Base-by-base conservation (phyloP, 345 rosid species). In the Eucalyptus cloeziana region DNA sequence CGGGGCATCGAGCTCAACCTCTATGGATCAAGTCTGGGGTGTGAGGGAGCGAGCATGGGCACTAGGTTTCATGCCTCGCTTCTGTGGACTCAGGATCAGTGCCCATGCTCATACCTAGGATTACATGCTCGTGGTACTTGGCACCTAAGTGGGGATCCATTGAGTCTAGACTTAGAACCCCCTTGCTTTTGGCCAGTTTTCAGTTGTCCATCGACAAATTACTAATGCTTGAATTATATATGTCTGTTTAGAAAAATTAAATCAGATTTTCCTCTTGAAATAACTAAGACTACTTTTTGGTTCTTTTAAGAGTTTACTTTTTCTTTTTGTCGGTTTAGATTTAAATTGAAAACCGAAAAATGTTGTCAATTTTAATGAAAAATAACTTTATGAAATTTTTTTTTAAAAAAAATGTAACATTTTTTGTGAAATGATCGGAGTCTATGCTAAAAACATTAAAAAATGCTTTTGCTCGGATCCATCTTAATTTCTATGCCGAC, bases 191-290 rank as follows among this genome's bases (percentile, higher is more conserved):
- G 25, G 25, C 4, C 1, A 8, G 4, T 52, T 52, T 52, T 21
- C 2, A 2, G 1, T 2, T 56, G 1, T 25, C 30, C 13, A 56
- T 56, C 0, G 0, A 1, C 12, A 56, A 56, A 30, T 24, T 56
- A 56, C 13, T 56, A 24, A 25, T 0, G 6, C 30, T 24, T 1
- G 1, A 56, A 56, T 22, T 22, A 56, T 56, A 56, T 56, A 56
- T 56, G 62, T 56, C 1, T 11, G 0, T 5, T 24, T 56, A 56
- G 6, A 25, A 25, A 56, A 56, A 24, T 24, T 56, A 56, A 56
- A 22, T 56, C 0, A 56, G 3, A 56, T 56, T 56, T 56, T 56
- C 30, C 30, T 56, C 13, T 56, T 3, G 1, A 4, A 56, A 24
- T 22, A 6, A 56, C 1, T 9, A 1, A 24, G 12, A 56, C 2